Percentiles rank a stretch among this genome's conserved stretches.
phyloP scores from a whole-genome alignment of 2,329 filamentous ascomycete genomes.

The Colletotrichum simmondsii region DNA sequence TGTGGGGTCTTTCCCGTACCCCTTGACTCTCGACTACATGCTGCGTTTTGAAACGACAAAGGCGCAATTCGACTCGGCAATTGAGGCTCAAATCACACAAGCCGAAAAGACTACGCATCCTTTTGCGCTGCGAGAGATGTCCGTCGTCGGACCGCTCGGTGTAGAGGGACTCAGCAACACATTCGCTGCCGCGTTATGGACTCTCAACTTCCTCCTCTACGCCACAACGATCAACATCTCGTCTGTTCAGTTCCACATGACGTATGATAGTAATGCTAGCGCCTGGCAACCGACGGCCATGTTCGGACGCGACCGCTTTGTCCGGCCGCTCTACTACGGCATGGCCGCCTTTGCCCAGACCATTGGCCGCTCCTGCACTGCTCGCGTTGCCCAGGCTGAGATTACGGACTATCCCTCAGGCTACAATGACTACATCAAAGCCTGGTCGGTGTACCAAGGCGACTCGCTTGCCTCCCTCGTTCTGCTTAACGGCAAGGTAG shows the following conservation, averaged over 20 bases:
- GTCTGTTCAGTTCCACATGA: conserved; percentile 31
- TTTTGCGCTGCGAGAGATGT: conserved; percentile 29
- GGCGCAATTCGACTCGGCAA: conserved; percentile 18
- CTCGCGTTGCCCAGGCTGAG: conserved; percentile 20
- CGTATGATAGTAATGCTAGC: conserved; percentile 28
- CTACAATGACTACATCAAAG: conserved; percentile 25
- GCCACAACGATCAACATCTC: conserved; percentile 30
- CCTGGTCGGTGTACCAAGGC: conserved; percentile 24
- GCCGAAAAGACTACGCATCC: conserved; percentile 16
- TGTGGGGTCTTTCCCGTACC: conserved; percentile 24
- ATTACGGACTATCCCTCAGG: conserved; percentile 10
- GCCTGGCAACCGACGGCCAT: conserved; percentile 30
- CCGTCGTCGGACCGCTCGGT: conserved; percentile 25
- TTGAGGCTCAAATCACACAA: conserved; percentile 19
- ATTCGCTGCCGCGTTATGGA: conserved; percentile 27
- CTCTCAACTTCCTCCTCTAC: conserved; percentile 28
- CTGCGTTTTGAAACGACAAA: conserved; percentile 30
- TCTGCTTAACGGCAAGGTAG: conserved; percentile 29
- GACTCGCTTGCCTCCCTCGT: conserved; percentile 23
- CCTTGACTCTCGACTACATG: conserved; percentile 30
- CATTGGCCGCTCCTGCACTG: conserved; percentile 28
- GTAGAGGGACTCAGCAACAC: conserved; percentile 28
- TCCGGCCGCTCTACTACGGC: conserved; percentile 30
- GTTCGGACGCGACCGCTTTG: conserved; percentile 31
- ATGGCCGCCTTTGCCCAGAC: conserved; percentile 28